phyloP scores from a whole-genome alignment of 768 basidiomycete species.

The Tylopilus felleus region DNA sequence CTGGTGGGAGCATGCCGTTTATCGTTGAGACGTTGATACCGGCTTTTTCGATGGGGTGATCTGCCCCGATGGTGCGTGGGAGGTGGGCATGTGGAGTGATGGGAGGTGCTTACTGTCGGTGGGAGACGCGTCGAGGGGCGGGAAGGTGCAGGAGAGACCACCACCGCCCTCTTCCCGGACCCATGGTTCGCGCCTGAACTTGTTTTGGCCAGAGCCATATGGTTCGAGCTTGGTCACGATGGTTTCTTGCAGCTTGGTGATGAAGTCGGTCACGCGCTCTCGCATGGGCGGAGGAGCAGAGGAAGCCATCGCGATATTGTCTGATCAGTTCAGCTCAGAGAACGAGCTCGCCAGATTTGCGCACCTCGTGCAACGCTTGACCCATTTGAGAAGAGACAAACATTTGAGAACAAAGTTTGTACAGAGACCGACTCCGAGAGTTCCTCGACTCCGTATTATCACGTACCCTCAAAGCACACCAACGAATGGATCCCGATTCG shows the following conservation, averaged over 20 bases:
- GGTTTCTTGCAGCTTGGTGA: conserved; percentile 17
- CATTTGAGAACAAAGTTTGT: neutral
- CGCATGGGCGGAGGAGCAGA: conserved; percentile 7
- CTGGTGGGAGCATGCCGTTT: conserved; percentile 13
- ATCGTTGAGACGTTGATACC: conserved; percentile 22
- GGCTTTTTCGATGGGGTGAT: conserved; percentile 22
- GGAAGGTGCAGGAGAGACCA: conserved; percentile 19
- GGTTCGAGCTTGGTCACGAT: conserved; percentile 22
- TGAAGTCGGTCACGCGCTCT: conserved; percentile 9
- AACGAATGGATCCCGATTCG: conserved; percentile 38
- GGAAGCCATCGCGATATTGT: too few species aligned
- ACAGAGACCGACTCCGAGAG: too few species aligned
- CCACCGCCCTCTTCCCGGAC: conserved; percentile 16
- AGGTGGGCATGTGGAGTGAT: neutral
- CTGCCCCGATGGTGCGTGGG: neutral
- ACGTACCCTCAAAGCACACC: neutral
- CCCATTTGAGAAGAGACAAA: neutral
- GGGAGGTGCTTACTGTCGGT: neutral
- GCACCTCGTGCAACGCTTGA: neutral
- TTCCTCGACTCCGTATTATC: neutral
- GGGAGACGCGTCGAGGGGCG: neutral
- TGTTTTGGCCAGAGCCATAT: conserved; percentile 1
- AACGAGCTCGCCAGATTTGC: neutral
- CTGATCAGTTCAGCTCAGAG: neutral
- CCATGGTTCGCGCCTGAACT: conserved; percentile 20